These are phyloP conservation scores for Metschnikowia baotianmanensis DNA, from an alignment of 805 yeast species.

Conservation along the genomic window DNA sequence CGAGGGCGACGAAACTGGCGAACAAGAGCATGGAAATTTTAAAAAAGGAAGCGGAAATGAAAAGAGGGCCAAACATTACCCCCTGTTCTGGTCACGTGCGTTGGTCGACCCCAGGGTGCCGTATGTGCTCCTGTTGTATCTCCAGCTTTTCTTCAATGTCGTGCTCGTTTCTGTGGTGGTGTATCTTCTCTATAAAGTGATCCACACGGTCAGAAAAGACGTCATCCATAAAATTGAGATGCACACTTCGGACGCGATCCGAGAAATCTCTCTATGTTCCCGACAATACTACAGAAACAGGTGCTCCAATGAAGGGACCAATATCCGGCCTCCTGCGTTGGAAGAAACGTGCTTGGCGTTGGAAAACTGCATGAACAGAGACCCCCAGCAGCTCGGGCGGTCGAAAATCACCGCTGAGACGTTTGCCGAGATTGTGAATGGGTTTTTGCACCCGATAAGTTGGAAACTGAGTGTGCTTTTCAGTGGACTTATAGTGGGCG, in stretches of 20 bases:
- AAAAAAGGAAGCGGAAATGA: background rate
- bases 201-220: slow-evolving; percentile 60
- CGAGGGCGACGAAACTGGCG: slow-evolving; percentile 6
- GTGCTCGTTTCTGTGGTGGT: slow-evolving; percentile 49
- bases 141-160: slow-evolving; percentile 61
- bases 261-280: slow-evolving; percentile 67
- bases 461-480: slow-evolving; percentile 62
- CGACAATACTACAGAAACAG: slow-evolving; percentile 68
- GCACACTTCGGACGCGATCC: slow-evolving; percentile 55
- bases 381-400: slow-evolving; percentile 64
- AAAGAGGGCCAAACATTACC: background rate
- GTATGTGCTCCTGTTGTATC: slow-evolving; percentile 54
- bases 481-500: slow-evolving; percentile 46
- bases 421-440: slow-evolving; percentile 76
- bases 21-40: background rate
- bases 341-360: slow-evolving; percentile 68
- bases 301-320: slow-evolving; percentile 53
- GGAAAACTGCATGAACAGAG: slow-evolving; percentile 80
- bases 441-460: slow-evolving; percentile 68
- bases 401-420: slow-evolving; percentile 78
- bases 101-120: slow-evolving; percentile 50
- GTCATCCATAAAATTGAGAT: slow-evolving; percentile 67
- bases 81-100: slow-evolving; percentile 6
- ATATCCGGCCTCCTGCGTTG: slow-evolving; percentile 66
- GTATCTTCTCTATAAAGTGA: slow-evolving; percentile 50